Percentiles rank a stretch among this genome's conserved stretches.
phyloP scores from a whole-genome alignment of 768 basidiomycete species.

The Paxillus involutus region DNA sequence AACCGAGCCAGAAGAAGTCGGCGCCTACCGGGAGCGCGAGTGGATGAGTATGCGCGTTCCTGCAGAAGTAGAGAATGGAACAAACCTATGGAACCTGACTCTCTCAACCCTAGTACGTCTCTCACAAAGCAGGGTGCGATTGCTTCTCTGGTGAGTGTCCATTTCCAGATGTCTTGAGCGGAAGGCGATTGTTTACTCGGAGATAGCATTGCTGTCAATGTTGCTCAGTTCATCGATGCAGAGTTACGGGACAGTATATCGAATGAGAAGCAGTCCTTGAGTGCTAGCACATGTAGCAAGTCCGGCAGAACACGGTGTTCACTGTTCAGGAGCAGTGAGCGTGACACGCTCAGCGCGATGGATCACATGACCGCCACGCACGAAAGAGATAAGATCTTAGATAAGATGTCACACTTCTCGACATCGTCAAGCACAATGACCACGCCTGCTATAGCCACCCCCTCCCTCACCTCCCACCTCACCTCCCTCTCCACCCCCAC shows the following conservation, averaged over 20 bases:
- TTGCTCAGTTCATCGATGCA: no score
- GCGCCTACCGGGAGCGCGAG: conserved; percentile 31
- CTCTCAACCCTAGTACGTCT: conserved; percentile 51
- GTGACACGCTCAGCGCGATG: background rate
- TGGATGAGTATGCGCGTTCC: background rate
- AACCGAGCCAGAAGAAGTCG: conserved; percentile 72
- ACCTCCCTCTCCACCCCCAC: conserved; percentile 32
- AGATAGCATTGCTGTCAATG: no score
- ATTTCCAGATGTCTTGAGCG: conserved; percentile 36
- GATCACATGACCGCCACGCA: background rate
- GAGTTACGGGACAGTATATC: no score
- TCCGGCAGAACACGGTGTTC: no score
- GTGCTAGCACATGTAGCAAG: background rate
- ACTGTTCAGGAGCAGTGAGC: background rate
- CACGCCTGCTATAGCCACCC: background rate
- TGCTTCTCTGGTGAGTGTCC: conserved; percentile 58
- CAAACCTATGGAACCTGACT: conserved; percentile 33
- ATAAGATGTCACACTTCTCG: no score
- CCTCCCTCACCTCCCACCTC: conserved; percentile 33
- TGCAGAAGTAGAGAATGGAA: background rate
- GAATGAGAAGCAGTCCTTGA: no score
- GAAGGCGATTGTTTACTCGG: background rate
- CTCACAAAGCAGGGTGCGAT: conserved; percentile 54
- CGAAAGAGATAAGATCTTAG: background rate
- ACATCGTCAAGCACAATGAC: background rate